phyloP scores from a whole-genome alignment of 169 alveolate species.

The Hammondia hammondi region DNA sequence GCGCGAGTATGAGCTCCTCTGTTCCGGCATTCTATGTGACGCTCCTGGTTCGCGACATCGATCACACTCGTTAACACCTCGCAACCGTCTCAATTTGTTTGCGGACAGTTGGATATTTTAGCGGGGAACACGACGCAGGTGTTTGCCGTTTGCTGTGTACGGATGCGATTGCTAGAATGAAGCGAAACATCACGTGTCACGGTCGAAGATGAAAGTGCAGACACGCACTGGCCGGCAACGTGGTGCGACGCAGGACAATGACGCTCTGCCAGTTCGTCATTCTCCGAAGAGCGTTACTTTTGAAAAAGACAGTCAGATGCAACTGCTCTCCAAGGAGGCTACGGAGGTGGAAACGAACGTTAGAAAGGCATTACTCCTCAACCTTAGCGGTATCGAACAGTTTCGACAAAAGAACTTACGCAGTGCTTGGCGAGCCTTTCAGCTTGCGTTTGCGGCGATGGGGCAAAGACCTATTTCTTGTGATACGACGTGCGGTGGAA shows the following conservation, averaged over 20 bases:
- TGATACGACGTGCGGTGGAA: too few species aligned
- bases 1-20: too few species aligned
- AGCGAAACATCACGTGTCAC: neutral
- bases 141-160: too few species aligned
- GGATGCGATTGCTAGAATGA: neutral
- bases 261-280: neutral
- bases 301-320: neutral
- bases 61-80: too few species aligned
- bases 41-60: too few species aligned
- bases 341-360: neutral
- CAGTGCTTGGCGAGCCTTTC: neutral
- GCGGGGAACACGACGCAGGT: too few species aligned
- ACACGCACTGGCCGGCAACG: neutral
- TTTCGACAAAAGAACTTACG: neutral
- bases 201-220: constrained; percentile 29
- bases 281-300: neutral
- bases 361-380: neutral
- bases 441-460: neutral
- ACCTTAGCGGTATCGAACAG: neutral
- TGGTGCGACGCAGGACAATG: neutral
- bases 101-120: too few species aligned
- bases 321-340: neutral
- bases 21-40: too few species aligned
- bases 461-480: neutral
- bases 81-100: too few species aligned